Evolutionary conservation across 176 grass and related monocot genomes (phyloP).

Genomic region (Panicum miliaceum): DNA sequence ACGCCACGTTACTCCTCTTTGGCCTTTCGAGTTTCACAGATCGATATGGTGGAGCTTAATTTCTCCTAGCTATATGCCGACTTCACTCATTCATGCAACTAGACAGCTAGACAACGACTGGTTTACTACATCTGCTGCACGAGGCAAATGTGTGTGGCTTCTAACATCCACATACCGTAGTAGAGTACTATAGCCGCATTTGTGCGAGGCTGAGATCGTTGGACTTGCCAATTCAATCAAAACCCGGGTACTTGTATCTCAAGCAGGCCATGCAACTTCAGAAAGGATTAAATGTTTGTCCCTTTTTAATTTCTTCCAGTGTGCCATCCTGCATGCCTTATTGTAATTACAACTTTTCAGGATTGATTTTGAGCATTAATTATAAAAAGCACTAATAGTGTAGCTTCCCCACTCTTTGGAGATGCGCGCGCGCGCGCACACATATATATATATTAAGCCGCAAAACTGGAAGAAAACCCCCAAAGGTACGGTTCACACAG

Average conservation of each 20-base stretch:
- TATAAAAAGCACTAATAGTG: too few relatives aligned
- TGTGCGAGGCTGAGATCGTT: too few relatives aligned
- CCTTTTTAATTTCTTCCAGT: too few relatives aligned
- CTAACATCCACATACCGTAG: neutral
- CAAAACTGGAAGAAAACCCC: neutral
- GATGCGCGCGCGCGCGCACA: too few relatives aligned
- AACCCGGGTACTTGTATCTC: too few relatives aligned
- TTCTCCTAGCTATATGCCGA: neutral
- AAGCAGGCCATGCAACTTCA: too few relatives aligned
- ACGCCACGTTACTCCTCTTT: conserved; percentile 7
- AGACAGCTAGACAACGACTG: neutral
- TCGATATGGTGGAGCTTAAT: too few relatives aligned
- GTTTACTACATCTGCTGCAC: neutral
- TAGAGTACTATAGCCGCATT: neutral
- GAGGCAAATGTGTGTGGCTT: neutral
- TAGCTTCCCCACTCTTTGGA: neutral
- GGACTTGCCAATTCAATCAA: too few relatives aligned
- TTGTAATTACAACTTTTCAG: neutral
- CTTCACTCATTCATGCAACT: neutral
- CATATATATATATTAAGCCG: neutral
- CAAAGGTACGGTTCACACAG: neutral
- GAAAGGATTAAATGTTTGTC: too few relatives aligned
- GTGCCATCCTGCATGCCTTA: neutral
- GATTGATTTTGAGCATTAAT: neutral
- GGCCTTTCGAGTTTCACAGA: neutral